These are phyloP conservation scores for Alloteropsis semialata DNA, from an alignment of 176 grass and related monocot genomes.

Conservation along the genomic window DNA sequence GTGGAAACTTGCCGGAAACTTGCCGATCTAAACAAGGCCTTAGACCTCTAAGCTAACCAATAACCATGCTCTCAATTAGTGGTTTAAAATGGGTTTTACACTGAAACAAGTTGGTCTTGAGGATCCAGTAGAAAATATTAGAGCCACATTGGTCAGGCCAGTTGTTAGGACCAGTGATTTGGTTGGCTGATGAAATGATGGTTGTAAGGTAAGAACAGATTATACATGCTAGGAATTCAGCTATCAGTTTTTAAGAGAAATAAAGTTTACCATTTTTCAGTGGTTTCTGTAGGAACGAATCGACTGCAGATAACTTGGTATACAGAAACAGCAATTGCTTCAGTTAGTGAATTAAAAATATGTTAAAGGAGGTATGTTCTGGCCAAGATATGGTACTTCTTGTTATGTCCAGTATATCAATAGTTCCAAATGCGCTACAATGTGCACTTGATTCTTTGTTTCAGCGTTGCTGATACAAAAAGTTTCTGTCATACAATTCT, in stretches of 20 bases:
- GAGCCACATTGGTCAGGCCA: conserved; percentile 40
- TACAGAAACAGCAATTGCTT: conserved; percentile 36
- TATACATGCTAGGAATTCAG: neutral
- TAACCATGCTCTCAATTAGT: neutral
- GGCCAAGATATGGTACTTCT: neutral
- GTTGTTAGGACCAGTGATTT: conserved; percentile 38
- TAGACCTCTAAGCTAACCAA: neutral
- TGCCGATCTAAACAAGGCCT: too few relatives aligned
- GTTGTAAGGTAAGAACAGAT: conserved; percentile 25
- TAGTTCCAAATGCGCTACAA: neutral
- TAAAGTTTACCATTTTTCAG: neutral
- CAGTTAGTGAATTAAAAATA: conserved; percentile 34
- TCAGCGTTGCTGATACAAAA: neutral
- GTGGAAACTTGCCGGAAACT: too few relatives aligned
- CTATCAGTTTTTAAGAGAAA: neutral
- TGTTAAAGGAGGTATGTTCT: neutral
- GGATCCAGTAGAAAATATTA: conserved; percentile 48
- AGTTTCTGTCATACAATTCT: neutral
- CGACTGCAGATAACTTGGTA: conserved; percentile 47
- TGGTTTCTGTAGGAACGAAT: conserved; percentile 44
- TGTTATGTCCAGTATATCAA: neutral
- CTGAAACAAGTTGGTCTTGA: conserved; percentile 36
- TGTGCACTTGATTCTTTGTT: neutral
- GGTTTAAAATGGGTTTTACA: neutral
- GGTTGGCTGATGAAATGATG: conserved; percentile 42